These are phyloP conservation scores for Macrolepiota fuliginosa DNA, from an alignment of 768 basidiomycete species.

Conservation along the genomic window DNA sequence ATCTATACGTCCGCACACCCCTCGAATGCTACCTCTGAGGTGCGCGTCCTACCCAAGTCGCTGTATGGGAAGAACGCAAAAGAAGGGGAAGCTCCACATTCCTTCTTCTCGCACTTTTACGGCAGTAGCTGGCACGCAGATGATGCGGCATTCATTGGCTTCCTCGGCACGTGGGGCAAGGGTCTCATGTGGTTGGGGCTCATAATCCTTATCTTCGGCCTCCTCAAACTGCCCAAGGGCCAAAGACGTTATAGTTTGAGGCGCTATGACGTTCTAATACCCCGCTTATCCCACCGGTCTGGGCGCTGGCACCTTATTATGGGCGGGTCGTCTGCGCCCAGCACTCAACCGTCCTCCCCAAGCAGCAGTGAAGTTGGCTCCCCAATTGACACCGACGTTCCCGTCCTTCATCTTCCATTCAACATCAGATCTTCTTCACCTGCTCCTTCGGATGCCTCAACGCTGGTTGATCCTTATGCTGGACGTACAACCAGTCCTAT, in stretches of 20 bases:
- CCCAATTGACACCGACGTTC: slow-evolving; percentile 47
- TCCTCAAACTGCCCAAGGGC: slow-evolving; percentile 51
- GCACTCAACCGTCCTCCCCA: slow-evolving; percentile 31
- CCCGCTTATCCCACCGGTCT: slow-evolving; percentile 62
- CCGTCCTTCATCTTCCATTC: slow-evolving; percentile 64
- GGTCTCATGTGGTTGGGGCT: slow-evolving; percentile 83
- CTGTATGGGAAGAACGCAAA: slow-evolving; percentile 98
- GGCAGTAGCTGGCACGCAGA: slow-evolving; percentile 99
- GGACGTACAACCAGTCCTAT: slow-evolving; percentile 43
- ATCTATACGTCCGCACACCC: slow-evolving; percentile 75
- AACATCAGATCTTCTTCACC: slow-evolving; percentile 59
- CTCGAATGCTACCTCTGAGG: slow-evolving; percentile 60
- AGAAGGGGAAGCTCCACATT: slow-evolving; percentile 76
- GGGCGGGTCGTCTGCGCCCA: slow-evolving; percentile 49
- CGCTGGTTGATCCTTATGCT: slow-evolving; percentile 40
- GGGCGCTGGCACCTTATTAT: slow-evolving; percentile 76
- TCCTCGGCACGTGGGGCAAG: slow-evolving; percentile 89
- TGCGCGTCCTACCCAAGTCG: slow-evolving; percentile 92
- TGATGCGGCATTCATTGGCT: slow-evolving; percentile 96
- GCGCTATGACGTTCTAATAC: slow-evolving; percentile 75
- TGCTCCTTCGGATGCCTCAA: slow-evolving; percentile 45
- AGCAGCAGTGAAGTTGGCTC: slow-evolving; percentile 35
- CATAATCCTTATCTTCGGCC: slow-evolving; percentile 66
- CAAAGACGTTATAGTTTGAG: slow-evolving; percentile 61
- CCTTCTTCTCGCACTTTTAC: slow-evolving; percentile 97